Evolutionary conservation across 805 yeast genomes (phyloP), one percentile per base, ranked within the genome.

Genomic region (Naumovozyma dairenensis): DNA sequence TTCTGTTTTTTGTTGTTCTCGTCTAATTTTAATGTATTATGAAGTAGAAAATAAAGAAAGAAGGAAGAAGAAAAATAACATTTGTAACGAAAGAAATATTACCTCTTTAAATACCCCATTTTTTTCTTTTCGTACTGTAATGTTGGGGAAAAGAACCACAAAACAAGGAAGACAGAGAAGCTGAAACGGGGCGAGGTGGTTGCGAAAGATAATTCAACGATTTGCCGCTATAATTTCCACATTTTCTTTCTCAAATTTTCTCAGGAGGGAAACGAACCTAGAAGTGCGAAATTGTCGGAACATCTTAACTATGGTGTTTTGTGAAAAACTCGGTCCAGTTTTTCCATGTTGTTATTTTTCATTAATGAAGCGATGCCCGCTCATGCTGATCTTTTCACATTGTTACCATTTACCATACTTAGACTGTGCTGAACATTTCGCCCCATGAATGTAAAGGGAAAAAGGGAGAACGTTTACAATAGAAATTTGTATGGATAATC

Each of bases 321-420:
- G 49, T 38, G 50, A 48, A 48, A 38, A 17, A 32, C 13, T 28
- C 21, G 27, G 52, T 19, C n/a, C 35, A 36, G 37, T 18, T 15
- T 9, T 19, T 19, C 7, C 25, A 9, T 25, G 24, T 14, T 15
- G 6, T 19, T 18, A 26, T 19, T 19, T 21, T 10, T 8, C 12
- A 9, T 17, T 9, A 19, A 17, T 16, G 14, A 19, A 25, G 10
- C 29, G 35, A 24, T 21, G 18, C n/a, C 21, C 21, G 28, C 32
- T 22, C 38, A 48, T 45, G 35, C 50, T 36, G 36, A 31, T 6
- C 32, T 18, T 40, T 52, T 50, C 57, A 28, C 57, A 32, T 19
- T 25, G 12, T 16, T n/a, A n/a, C n/a, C n/a, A n/a, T n/a, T n/a
- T 26, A 29, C 22, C 41, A 37, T 37, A 40, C 28, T 39, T 25